phyloP scores from a whole-genome alignment of 140 eudicot genomes.

The Stevia rebaudiana region DNA sequence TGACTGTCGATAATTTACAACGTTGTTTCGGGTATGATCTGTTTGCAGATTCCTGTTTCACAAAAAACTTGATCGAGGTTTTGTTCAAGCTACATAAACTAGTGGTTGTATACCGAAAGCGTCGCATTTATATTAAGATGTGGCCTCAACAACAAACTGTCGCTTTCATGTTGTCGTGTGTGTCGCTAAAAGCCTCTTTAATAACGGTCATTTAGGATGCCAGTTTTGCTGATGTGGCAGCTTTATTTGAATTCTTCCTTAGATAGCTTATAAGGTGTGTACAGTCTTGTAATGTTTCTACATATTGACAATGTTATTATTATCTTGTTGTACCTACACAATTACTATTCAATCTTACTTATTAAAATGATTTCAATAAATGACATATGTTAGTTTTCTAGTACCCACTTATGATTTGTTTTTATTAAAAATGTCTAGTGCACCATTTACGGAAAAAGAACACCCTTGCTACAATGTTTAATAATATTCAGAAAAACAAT shows the following conservation, averaged over 20 bases:
- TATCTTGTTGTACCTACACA: not conserved
- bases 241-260: not conserved
- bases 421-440: too few relatives aligned
- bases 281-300: conserved; percentile 1
- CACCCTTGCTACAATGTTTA: too few relatives aligned
- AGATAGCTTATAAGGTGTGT: conserved; percentile 6
- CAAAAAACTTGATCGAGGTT: conserved; percentile 8
- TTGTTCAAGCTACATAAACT: not conserved
- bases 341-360: too few relatives aligned
- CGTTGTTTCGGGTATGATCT: not conserved
- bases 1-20: not conserved
- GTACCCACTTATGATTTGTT: not conserved
- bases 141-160: too few relatives aligned
- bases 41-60: conserved; percentile 32
- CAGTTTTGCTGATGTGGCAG: conserved; percentile 5
- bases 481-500: not conserved
- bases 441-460: too few relatives aligned
- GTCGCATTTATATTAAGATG: too few relatives aligned
- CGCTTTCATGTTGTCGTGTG: not conserved
- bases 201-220: not conserved
- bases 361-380: too few relatives aligned
- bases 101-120: not conserved
- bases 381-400: too few relatives aligned
- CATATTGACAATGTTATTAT: not conserved
- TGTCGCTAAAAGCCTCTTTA: not conserved